phyloP scores from a whole-genome alignment of 129 eudicot genomes.

The Scalesia atractyloides region DNA sequence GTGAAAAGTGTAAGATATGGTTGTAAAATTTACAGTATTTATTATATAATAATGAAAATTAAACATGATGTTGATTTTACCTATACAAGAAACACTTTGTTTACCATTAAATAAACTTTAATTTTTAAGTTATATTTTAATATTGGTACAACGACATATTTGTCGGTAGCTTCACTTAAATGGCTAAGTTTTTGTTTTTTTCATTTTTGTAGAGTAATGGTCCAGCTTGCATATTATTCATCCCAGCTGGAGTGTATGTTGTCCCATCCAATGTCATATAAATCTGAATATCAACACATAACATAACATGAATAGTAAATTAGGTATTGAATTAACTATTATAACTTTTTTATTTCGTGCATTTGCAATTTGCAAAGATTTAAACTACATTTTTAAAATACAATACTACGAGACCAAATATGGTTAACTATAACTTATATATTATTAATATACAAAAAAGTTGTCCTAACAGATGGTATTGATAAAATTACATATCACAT shows the following conservation, averaged over 20 bases:
- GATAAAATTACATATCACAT: too few relatives aligned
- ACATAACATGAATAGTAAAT: not conserved
- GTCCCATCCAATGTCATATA: conserved; percentile 27
- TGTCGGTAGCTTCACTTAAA: conserved; percentile 28
- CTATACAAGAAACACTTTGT: not conserved
- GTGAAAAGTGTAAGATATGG: not conserved
- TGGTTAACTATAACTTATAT: too few relatives aligned
- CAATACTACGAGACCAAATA: too few relatives aligned
- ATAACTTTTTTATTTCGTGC: too few relatives aligned
- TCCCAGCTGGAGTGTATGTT: conserved; percentile 31
- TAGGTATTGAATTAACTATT: not conserved
- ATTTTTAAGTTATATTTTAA: not conserved
- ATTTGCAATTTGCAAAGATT: too few relatives aligned
- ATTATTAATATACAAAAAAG: too few relatives aligned
- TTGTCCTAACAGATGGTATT: too few relatives aligned
- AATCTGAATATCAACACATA: not conserved
- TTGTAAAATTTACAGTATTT: not conserved
- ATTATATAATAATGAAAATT: not conserved
- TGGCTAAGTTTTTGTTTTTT: conserved; percentile 23
- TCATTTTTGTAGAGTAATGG: conserved; percentile 17
- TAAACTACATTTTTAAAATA: too few relatives aligned
- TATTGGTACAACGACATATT: conserved; percentile 17
- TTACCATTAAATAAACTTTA: not conserved
- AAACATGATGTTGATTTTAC: not conserved
- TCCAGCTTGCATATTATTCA: conserved; percentile 29